A percentile compares a stretch with the other conserved stretches of the same genome.
These are phyloP conservation scores for Typha latifolia DNA, from an alignment of 176 grass and related monocot species.

Conservation along the genomic window DNA sequence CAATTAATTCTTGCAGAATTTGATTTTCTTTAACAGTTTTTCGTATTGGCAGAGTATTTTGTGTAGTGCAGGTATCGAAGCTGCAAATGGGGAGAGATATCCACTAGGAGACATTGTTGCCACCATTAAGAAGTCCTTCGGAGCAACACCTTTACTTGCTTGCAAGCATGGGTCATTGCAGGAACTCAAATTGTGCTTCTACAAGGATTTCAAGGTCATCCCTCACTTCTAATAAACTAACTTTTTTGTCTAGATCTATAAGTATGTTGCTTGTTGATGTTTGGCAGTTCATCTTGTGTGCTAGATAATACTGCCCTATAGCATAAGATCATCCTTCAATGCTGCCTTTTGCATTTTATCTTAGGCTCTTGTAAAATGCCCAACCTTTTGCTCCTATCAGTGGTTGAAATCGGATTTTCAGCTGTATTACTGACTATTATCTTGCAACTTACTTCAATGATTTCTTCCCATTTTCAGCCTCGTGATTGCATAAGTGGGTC, in stretches of 20 bases:
- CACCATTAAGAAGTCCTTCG: slow-evolving; percentile 54
- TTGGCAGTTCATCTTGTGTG: neutral
- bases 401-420: no score
- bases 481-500: slow-evolving; percentile 54
- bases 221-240: slow-evolving; percentile 11
- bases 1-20: neutral
- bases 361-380: no score
- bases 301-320: neutral
- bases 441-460: neutral
- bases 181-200: slow-evolving; percentile 86
- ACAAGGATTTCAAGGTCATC: slow-evolving; percentile 82
- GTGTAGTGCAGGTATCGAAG: slow-evolving; percentile 31
- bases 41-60: slow-evolving; percentile 53
- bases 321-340: no score
- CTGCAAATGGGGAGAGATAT: slow-evolving; percentile 44
- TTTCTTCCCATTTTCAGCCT: slow-evolving; percentile 30
- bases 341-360: no score
- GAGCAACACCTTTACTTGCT: slow-evolving; percentile 47
- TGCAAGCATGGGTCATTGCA: slow-evolving; percentile 63
- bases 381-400: no score
- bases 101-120: slow-evolving; percentile 41
- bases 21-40: neutral
- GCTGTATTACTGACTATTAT: neutral
- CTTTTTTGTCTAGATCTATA: neutral
- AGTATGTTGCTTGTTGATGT: neutral